Conservation (phyloP, 2,329 filamentous ascomycete species). For the Teratosphaeria viscida region DNA sequence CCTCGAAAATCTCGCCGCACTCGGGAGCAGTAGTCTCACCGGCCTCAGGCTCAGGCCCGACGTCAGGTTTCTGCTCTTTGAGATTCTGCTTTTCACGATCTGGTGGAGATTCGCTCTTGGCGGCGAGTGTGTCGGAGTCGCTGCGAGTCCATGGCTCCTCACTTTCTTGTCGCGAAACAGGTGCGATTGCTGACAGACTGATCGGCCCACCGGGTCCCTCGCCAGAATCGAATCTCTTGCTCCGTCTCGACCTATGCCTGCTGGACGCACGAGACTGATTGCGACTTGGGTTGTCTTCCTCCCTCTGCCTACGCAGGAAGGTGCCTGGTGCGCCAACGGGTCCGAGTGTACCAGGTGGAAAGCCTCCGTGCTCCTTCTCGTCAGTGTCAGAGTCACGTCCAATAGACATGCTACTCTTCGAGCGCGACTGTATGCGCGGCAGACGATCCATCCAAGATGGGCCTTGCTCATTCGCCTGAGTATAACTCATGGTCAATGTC, state of each 20-base stretch:
- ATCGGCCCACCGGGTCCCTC: constrained; percentile 76
- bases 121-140: constrained; percentile 34
- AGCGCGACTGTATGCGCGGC: constrained; percentile 71
- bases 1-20: constrained; percentile 62
- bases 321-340: constrained; percentile 62
- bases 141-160: constrained; percentile 29
- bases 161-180: constrained; percentile 35
- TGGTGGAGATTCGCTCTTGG: constrained; percentile 29
- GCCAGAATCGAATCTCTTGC: constrained; percentile 56
- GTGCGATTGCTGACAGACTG: constrained; percentile 79
- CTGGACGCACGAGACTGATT: constrained; percentile 52
- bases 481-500: constrained; percentile 93
- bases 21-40: constrained; percentile 18
- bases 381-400: constrained; percentile 56
- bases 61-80: constrained; percentile 1
- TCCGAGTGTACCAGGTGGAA: constrained; percentile 56
- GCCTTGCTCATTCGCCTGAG: constrained; percentile 74
- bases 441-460: constrained; percentile 92
- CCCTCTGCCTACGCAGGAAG: constrained; percentile 68
- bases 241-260: constrained; percentile 50
- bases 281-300: constrained; percentile 59
- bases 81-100: constrained; percentile 19
- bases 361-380: constrained; percentile 43
- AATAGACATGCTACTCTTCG: constrained; percentile 65
- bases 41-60: constrained; percentile 6